phyloP scores from a whole-genome alignment of 352 stramenopile species.

The Globisporangium irregulare region DNA sequence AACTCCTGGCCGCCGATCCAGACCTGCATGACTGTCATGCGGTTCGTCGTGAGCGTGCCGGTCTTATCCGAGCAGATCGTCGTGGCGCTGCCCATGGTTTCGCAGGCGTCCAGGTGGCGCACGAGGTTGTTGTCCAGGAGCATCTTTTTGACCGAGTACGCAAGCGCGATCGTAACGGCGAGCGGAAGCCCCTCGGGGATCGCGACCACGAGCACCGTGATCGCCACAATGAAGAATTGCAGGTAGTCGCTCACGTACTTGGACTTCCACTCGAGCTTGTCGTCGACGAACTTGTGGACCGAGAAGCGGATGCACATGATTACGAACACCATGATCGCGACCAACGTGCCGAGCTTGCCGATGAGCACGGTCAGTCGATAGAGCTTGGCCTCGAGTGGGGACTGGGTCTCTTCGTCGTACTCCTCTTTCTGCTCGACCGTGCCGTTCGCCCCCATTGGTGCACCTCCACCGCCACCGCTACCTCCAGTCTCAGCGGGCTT shows the following conservation, averaged over 20 bases:
- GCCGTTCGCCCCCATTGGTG: conserved; percentile 68
- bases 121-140: conserved; percentile 88
- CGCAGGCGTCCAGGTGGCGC: conserved; percentile 82
- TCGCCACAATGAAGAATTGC: conserved; percentile 82
- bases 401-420: conserved; percentile 63
- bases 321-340: conserved; percentile 76
- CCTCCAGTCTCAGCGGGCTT: conserved; percentile 9
- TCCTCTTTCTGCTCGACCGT: conserved; percentile 69
- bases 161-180: conserved; percentile 95
- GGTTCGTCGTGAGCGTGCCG: conserved; percentile 94
- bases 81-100: conserved; percentile 95
- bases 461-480: conserved; percentile 45
- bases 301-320: conserved; percentile 76
- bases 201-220: conserved; percentile 94
- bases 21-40: conserved; percentile 95
- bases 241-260: conserved; percentile 69
- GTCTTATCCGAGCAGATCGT: conserved; percentile 97
- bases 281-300: conserved; percentile 52
- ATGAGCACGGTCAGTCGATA: conserved; percentile 81
- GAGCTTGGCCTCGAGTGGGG: conserved; percentile 85
- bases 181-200: conserved; percentile 97
- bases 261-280: conserved; percentile 38
- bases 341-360: conserved; percentile 69
- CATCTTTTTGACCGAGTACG: conserved; percentile 95
- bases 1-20: conserved; percentile 74